Percentiles rank a stretch among this genome's conserved stretches.
Conservation (phyloP, 768 basidiomycete genomes). For the Suillus paluster region DNA sequence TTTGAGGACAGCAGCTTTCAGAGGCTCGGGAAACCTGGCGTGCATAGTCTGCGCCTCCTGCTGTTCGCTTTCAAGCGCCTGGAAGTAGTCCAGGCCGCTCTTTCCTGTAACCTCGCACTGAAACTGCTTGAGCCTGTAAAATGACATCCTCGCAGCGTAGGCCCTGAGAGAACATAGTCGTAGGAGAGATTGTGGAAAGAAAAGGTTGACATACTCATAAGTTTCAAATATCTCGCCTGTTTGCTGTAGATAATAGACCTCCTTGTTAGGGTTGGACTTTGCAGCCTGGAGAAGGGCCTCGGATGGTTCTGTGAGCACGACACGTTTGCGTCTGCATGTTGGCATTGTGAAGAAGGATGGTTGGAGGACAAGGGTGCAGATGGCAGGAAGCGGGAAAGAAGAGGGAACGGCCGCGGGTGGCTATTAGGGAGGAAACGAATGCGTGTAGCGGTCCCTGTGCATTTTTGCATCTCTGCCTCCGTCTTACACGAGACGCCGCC, state of each 20-base stretch:
- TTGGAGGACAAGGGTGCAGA: conserved; percentile 47
- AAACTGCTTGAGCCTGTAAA: conserved; percentile 93
- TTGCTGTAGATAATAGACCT: conserved; percentile 90
- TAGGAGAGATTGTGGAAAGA: conserved; percentile 27
- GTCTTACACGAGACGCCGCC: conserved; percentile 25
- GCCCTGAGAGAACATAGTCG: conserved; percentile 45
- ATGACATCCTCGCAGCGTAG: conserved; percentile 91
- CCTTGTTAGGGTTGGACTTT: conserved; percentile 65
- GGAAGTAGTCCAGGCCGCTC: conserved; percentile 91
- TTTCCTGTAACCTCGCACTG: conserved; percentile 98
- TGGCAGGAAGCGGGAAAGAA: conserved; percentile 60
- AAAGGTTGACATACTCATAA: conserved; percentile 77
- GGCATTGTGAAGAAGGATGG: conserved; percentile 64
- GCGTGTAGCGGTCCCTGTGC: conserved; percentile 40
- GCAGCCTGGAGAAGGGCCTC: conserved; percentile 67
- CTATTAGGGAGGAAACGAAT: conserved; percentile 59
- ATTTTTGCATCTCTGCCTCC: conserved; percentile 29
- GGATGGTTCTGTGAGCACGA: conserved; percentile 84
- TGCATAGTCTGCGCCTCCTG: conserved; percentile 90
- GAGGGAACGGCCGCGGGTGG: conserved; percentile 60
- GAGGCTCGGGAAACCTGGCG: conserved; percentile 87
- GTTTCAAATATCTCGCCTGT: conserved; percentile 98
- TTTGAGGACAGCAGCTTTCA: conserved; percentile 89
- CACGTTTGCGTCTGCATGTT: conserved; percentile 88
- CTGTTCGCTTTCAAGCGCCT: conserved; percentile 89